Percentiles rank a stretch among this genome's conserved stretches.
phyloP scores from a whole-genome alignment of 495 filamentous ascomycete genomes.

The Penicillium arizonense region DNA sequence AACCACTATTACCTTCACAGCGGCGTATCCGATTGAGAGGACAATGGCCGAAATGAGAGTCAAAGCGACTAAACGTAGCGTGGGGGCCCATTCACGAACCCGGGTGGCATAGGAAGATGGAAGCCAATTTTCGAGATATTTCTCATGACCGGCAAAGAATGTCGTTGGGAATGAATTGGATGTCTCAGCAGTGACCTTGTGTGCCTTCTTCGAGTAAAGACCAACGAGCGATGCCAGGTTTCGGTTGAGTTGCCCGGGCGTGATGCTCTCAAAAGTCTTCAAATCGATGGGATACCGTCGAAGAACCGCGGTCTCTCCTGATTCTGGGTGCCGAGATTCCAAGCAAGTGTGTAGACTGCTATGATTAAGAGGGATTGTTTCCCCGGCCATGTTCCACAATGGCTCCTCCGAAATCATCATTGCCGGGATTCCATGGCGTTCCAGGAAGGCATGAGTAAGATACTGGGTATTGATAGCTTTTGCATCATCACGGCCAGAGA shows the following conservation, averaged over 20 bases:
- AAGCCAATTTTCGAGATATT: conserved; percentile 29
- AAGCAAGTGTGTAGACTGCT: conserved; percentile 66
- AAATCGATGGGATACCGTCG: conserved; percentile 69
- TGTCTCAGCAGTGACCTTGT: conserved; percentile 22
- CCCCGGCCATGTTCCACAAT: conserved; percentile 44
- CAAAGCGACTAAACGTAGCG: conserved; percentile 40
- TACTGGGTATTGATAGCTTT: conserved; percentile 48
- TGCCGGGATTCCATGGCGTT: conserved; percentile 61
- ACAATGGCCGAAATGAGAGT: conserved; percentile 38
- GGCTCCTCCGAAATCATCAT: conserved; percentile 66
- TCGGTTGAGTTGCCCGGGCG: conserved; percentile 70
- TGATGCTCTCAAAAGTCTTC: conserved; percentile 69
- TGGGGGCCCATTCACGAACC: conserved; percentile 36
- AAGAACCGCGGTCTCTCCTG: conserved; percentile 49
- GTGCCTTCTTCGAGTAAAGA: conserved; percentile 34
- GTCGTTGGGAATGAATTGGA: conserved; percentile 9
- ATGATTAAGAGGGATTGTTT: conserved; percentile 48
- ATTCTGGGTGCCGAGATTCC: conserved; percentile 56
- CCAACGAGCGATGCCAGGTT: conserved; percentile 68
- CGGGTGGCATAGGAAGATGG: conserved; percentile 28
- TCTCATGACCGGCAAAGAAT: conserved; percentile 21
- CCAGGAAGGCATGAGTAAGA: conserved; percentile 60
- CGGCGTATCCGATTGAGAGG: conserved; percentile 35
- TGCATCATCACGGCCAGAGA: conserved; percentile 54
- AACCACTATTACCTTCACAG: conserved; percentile 21